phyloP scores from a whole-genome alignment of 2,329 filamentous ascomycete genomes.

The Plenodomus tracheiphilus region DNA sequence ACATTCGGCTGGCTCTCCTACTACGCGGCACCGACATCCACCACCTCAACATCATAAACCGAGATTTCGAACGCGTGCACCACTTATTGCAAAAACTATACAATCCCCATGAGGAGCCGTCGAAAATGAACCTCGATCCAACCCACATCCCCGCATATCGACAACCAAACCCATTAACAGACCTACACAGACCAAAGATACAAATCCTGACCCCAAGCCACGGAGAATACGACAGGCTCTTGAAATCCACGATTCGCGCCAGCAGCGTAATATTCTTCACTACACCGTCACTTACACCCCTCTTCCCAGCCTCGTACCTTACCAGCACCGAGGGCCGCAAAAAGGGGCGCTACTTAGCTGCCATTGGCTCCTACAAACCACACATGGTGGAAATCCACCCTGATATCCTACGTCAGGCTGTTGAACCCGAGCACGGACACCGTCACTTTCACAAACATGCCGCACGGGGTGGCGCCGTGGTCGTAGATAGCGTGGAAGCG shows the following conservation, averaged over 20 bases:
- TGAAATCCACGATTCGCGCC: constrained; percentile 70
- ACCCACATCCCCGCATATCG: constrained; percentile 19
- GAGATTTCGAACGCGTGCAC: constrained; percentile 64
- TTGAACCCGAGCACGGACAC: constrained; percentile 53
- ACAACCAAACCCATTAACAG: constrained; percentile 6
- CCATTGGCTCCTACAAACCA: constrained; percentile 70
- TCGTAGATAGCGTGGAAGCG: constrained; percentile 73
- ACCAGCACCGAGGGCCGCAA: constrained; percentile 71
- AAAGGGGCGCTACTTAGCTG: constrained; percentile 72
- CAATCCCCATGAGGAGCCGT: constrained; percentile 45
- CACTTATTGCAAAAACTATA: constrained; percentile 60
- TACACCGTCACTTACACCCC: constrained; percentile 71
- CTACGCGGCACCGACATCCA: constrained; percentile 71
- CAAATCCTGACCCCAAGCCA: constrained; percentile 71
- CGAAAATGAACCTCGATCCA: constrained; percentile 13
- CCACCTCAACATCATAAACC: constrained; percentile 81
- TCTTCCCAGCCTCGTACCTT: constrained; percentile 75
- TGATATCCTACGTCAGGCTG: constrained; percentile 70
- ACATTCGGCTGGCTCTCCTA: constrained; percentile 80
- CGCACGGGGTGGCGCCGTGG: constrained; percentile 61
- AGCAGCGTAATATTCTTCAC: constrained; percentile 88
- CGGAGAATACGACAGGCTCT: constrained; percentile 66
- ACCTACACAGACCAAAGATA: constrained; percentile 59
- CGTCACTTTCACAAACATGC: constrained; percentile 69
- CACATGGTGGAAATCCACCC: constrained; percentile 84